Conservation (phyloP, 2,329 filamentous ascomycete genomes). For the Colletotrichum aenigma region DNA sequence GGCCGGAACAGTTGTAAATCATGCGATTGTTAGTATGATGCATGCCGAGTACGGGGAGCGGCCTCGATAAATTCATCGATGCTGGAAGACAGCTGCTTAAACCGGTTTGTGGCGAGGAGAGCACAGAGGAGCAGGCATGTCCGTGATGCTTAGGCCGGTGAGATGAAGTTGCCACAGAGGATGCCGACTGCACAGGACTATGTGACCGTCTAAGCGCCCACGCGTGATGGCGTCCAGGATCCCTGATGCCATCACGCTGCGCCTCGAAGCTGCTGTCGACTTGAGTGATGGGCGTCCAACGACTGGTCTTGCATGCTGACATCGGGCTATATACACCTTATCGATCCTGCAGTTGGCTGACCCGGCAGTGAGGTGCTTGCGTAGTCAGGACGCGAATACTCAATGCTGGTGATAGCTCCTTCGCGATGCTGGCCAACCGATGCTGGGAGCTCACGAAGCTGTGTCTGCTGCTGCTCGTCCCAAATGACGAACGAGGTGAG, state of each 20-base stretch:
- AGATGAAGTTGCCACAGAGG: not conserved
- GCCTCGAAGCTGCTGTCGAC: not conserved
- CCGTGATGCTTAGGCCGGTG: not conserved
- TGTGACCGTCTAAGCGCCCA: constrained; percentile 8
- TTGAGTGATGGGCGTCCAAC: not conserved
- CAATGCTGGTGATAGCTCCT: not conserved
- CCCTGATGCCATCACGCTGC: constrained; percentile 1
- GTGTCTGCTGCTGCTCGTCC: not conserved
- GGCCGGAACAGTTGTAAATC: not conserved
- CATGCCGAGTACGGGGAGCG: not conserved
- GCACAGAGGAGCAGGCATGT: not conserved
- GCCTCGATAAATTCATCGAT: not conserved
- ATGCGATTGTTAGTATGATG: not conserved
- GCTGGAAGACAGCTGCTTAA: not conserved
- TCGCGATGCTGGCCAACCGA: not conserved
- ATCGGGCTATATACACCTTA: not conserved
- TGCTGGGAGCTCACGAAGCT: not conserved
- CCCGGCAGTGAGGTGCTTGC: not conserved
- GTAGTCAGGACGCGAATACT: not conserved
- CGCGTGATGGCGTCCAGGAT: constrained; percentile 4
- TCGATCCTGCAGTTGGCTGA: not conserved
- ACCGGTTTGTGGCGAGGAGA: not conserved
- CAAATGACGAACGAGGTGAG: constrained; percentile 4
- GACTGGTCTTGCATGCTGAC: not conserved
- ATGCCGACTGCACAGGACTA: not conserved